Conservation (phyloP, 2,329 filamentous ascomycete genomes). For the Diaporthe caulivora region DNA sequence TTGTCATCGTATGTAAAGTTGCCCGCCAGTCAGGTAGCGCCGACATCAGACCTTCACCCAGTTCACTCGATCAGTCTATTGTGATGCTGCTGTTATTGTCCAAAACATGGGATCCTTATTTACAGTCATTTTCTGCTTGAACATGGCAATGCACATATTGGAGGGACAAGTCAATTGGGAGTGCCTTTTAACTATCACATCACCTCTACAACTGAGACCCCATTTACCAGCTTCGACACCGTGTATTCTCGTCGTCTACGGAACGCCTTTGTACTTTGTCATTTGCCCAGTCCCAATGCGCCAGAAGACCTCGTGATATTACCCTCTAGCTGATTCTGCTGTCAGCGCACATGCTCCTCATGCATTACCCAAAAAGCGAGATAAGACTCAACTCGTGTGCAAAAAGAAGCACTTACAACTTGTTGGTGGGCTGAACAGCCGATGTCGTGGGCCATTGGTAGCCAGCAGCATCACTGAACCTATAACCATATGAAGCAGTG, state of each 20-base stretch:
- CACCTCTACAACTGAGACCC: slow-evolving; percentile 26
- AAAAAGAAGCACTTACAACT: slow-evolving; percentile 73
- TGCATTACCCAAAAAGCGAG: background rate
- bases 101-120: background rate
- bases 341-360: slow-evolving; percentile 14
- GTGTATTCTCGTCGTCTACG: slow-evolving; percentile 23
- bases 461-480: slow-evolving; percentile 95
- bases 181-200: slow-evolving; percentile 15
- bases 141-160: background rate
- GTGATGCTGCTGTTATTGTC: background rate
- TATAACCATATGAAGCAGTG: slow-evolving; percentile 97
- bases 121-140: background rate
- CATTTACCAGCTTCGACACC: slow-evolving; percentile 19
- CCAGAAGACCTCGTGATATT: slow-evolving; percentile 6
- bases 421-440: slow-evolving; percentile 73
- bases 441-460: slow-evolving; percentile 94
- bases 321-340: slow-evolving; percentile 34
- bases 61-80: background rate
- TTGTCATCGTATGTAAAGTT: background rate
- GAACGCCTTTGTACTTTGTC: slow-evolving; percentile 5
- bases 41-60: background rate
- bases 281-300: slow-evolving; percentile 14
- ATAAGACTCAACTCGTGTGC: slow-evolving; percentile 4
- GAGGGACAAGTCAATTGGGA: slow-evolving; percentile 9
- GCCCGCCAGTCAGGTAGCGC: background rate